Base-by-base conservation (phyloP, 1,139 yeast genomes). In the Blastobotrys proliferans region DNA sequence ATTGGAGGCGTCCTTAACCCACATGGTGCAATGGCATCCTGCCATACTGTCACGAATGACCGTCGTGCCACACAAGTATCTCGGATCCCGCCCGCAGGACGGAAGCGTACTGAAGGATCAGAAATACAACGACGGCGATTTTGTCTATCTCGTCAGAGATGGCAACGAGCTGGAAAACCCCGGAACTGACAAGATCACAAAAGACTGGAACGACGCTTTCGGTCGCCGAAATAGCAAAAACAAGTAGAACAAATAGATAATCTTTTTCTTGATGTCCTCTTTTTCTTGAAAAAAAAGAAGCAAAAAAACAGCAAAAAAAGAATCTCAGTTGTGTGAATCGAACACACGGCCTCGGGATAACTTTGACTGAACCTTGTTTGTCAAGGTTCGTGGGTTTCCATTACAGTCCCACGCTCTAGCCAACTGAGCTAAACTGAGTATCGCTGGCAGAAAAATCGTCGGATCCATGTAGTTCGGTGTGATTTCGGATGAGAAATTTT, bases 21-120 rank as follows among this genome's bases (percentile, higher is more conserved):
- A 87, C 61, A 72, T 85, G 43, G 70, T 86, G 50, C 95, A 86
- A 63, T 87, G 95, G 96, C 96, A 87, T 59, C 95, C 95, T n/a
- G 77, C 76, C 32, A 64, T 84, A 26, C 70, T 87, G 54, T 74
- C 83, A 42, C 80, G 78, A 54, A 73, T 90, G 8, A 80, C 85
- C 0, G 63, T 87, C 9, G 76, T 87, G 0, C 83, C 85, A 10
- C 70, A 49, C 26, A 45, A 47, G 29, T 33, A 35, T 13, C 49
- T 56, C 27, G 58, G 59, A 5, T 48, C 58, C 14, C 43, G 48
- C 6, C 50, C 52, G 11, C 53, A 51, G 17, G 62, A 59, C n/a
- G 58, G 57, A 27, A 38, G 43, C 18, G 40, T 51, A 8, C 41
- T 58, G 30, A 45, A 52, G 40, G 52, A 51, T 27, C 57, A 51